phyloP scores from a whole-genome alignment of 129 eudicot species.

The Scalesia atractyloides region DNA sequence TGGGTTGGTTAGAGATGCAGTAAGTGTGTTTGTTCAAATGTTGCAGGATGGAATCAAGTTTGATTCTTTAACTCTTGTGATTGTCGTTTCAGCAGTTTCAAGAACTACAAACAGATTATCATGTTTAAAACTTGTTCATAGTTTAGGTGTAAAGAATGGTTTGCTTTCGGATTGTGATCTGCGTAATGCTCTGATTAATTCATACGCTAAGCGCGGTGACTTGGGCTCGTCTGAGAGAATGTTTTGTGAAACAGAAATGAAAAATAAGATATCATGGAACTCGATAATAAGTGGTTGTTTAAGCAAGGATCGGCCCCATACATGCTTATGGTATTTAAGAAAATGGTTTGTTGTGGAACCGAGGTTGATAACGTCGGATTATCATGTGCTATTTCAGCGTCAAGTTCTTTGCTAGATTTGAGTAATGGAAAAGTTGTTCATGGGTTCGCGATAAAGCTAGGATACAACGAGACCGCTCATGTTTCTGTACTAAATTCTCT shows the following conservation, averaged over 20 bases:
- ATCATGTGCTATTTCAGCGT: constrained; percentile 62
- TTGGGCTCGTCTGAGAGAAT: constrained; percentile 49
- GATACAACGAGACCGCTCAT: constrained; percentile 32
- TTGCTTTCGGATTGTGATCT: constrained; percentile 40
- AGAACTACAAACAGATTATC: constrained; percentile 22
- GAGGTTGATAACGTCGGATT: constrained; percentile 50
- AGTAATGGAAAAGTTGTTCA: constrained; percentile 46
- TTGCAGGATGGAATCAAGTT: constrained; percentile 41
- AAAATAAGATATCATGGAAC: constrained; percentile 60
- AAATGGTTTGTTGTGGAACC: constrained; percentile 40
- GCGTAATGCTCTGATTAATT: constrained; percentile 50
- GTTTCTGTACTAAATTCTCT: constrained; percentile 61
- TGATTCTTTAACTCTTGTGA: constrained; percentile 57
- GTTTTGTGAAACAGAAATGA: constrained; percentile 41
- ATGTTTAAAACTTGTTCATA: constrained; percentile 43
- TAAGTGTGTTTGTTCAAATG: constrained; percentile 45
- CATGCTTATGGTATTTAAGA: constrained; percentile 48
- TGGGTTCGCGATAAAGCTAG: constrained; percentile 52
- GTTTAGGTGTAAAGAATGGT: constrained; percentile 52
- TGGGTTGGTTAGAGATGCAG: constrained; percentile 21
- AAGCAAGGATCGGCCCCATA: constrained; percentile 39
- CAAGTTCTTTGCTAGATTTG: constrained; percentile 42
- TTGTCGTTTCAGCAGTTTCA: constrained; percentile 43
- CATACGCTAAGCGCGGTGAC: constrained; percentile 56
- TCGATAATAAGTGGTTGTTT: constrained; percentile 58